Evolutionary conservation across 352 stramenopile species (phyloP).

Genomic region (Pythium phragmitis): DNA sequence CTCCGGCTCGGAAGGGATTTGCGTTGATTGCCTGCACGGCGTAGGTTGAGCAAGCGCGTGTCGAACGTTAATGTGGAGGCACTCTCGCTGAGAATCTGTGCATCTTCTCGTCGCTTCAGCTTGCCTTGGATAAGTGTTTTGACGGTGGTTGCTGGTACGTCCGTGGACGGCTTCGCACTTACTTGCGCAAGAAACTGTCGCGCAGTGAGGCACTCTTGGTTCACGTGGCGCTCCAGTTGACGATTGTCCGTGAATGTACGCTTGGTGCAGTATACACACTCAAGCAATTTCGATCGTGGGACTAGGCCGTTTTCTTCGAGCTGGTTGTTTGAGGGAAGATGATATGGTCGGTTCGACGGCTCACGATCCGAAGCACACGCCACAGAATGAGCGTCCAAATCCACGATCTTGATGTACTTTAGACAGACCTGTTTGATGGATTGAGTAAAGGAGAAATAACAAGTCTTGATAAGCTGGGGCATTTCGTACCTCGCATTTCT

Average conservation of each 20-base stretch:
- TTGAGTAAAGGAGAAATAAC: neutral
- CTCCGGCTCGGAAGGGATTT: neutral
- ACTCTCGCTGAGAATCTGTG: slow-evolving; percentile 2
- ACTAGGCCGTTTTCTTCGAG: neutral
- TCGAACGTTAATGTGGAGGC: slow-evolving; percentile 5
- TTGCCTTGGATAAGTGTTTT: slow-evolving; percentile 21
- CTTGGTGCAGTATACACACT: slow-evolving; percentile 53
- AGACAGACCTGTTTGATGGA: slow-evolving; percentile 34
- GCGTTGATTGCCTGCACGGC: slow-evolving; percentile 4
- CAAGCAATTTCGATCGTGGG: neutral
- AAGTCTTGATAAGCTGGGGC: neutral
- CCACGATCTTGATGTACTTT: slow-evolving; percentile 45
- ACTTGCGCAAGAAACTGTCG: slow-evolving; percentile 28
- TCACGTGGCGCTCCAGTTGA: slow-evolving; percentile 36
- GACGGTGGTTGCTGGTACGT: slow-evolving; percentile 1
- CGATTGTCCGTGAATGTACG: slow-evolving; percentile 25
- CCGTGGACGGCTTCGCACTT: neutral
- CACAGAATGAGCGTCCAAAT: slow-evolving; percentile 30
- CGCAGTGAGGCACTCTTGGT: slow-evolving; percentile 39
- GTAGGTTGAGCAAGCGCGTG: neutral
- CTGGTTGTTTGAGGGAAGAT: slow-evolving; percentile 10
- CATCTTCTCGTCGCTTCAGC: slow-evolving; percentile 15
- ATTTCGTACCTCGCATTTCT: slow-evolving; percentile 47
- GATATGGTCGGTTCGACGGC: neutral
- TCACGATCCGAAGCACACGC: slow-evolving; percentile 16